Conservation (phyloP, 2,329 filamentous ascomycete species). For the Monilinia fructicola region DNA sequence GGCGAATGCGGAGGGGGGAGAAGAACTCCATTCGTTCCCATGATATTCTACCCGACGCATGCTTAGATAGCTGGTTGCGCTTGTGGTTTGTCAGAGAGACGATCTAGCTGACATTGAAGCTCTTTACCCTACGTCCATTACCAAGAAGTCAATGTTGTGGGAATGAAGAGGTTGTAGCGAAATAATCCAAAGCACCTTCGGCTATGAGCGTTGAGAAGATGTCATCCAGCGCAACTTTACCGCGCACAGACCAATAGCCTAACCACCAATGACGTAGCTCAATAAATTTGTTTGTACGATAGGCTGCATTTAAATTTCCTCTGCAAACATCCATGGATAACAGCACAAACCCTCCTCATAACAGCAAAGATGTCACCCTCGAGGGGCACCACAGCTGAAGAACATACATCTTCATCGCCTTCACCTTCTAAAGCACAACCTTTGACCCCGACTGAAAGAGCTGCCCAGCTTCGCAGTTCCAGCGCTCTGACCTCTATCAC, state of each 20-base stretch:
- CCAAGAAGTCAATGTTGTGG: too few species aligned
- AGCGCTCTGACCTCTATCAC: slow-evolving; percentile 35
- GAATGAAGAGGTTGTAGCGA: not conserved
- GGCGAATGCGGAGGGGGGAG: not conserved
- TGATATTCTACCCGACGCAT: not conserved
- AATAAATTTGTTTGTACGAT: not conserved
- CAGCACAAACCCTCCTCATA: not conserved
- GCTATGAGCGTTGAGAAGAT: not conserved
- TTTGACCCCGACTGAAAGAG: slow-evolving; percentile 32
- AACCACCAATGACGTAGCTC: slow-evolving; percentile 19
- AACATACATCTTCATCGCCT: not conserved
- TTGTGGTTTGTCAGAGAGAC: not conserved
- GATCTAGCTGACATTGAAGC: not conserved
- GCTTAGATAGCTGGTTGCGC: too few species aligned
- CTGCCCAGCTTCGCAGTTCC: slow-evolving; percentile 36
- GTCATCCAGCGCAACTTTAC: not conserved
- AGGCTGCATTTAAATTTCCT: not conserved
- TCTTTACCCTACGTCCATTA: not conserved
- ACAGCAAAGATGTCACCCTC: slow-evolving; percentile 29
- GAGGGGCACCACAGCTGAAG: slow-evolving; percentile 23
- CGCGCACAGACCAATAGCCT: slow-evolving; percentile 9
- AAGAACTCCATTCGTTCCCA: not conserved
- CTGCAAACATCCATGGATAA: not conserved
- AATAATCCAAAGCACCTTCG: not conserved
- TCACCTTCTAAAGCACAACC: not conserved